These are phyloP conservation scores for Rhizoclosmatium sp. DNA, from an alignment of 192 early-diverging fungal species.

Conservation along the genomic window DNA sequence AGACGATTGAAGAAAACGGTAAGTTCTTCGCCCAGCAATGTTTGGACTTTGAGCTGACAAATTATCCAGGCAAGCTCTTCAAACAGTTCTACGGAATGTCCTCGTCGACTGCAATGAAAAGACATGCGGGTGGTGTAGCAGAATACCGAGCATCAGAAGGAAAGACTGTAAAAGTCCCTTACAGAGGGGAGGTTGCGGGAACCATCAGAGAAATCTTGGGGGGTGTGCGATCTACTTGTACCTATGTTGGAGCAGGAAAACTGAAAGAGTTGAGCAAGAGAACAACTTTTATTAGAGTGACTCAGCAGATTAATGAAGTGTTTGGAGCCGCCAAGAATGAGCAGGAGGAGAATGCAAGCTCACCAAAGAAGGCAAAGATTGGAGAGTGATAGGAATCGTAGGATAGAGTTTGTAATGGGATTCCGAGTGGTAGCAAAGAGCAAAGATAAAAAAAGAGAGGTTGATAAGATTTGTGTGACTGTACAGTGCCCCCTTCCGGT, in stretches of 20 bases:
- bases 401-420: too few relatives aligned
- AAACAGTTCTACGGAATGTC: conserved; percentile 34
- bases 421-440: too few relatives aligned
- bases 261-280: conserved; percentile 34
- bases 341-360: conserved; percentile 21
- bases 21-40: neutral
- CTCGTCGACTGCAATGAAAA: conserved; percentile 32
- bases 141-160: conserved; percentile 32
- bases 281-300: conserved; percentile 34
- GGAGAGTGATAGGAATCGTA: too few relatives aligned
- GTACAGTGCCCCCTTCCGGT: too few relatives aligned
- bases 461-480: too few relatives aligned
- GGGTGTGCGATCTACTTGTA: conserved; percentile 16
- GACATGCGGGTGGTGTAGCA: conserved; percentile 23
- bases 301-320: conserved; percentile 35
- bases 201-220: conserved; percentile 28
- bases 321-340: conserved; percentile 35
- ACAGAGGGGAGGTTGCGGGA: conserved; percentile 15
- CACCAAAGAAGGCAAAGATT: neutral
- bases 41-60: neutral
- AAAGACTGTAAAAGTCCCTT: conserved; percentile 26
- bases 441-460: too few relatives aligned
- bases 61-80: conserved; percentile 12
- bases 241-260: conserved; percentile 19
- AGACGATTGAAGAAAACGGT: conserved; percentile 33